Evolutionary conservation across 768 basidiomycete genomes (phyloP).

Genomic region (Agaricus subrufescens): DNA sequence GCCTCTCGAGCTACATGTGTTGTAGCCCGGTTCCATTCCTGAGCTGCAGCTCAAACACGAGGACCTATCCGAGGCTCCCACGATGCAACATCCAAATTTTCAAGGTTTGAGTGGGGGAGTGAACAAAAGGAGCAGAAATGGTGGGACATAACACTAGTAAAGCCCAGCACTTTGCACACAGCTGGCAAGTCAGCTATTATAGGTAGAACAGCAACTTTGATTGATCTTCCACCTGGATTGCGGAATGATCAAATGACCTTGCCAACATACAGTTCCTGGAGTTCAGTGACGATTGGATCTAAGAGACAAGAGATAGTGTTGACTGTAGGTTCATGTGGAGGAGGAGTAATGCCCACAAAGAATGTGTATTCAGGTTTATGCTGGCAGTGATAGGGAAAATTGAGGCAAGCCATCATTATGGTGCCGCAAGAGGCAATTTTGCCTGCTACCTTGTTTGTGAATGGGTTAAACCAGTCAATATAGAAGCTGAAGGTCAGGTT

Average conservation of each 20-base stretch:
- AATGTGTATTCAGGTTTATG: constrained; percentile 10
- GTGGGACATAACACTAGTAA: constrained; percentile 13
- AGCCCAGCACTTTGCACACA: constrained; percentile 17
- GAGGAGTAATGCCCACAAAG: constrained; percentile 19
- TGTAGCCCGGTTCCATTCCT: constrained; percentile 11
- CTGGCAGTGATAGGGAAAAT: constrained; percentile 14
- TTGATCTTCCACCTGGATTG: constrained; percentile 14
- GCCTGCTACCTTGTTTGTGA: constrained; percentile 21
- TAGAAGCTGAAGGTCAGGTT: constrained; percentile 2
- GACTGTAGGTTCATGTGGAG: constrained; percentile 17
- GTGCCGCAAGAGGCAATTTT: constrained; percentile 14
- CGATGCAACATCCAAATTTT: background rate
- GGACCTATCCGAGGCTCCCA: constrained; percentile 11
- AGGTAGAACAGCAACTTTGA: constrained; percentile 13
- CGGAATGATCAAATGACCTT: constrained; percentile 10
- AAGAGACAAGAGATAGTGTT: constrained; percentile 13
- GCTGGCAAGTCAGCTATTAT: constrained; percentile 17
- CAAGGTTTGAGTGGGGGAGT: background rate
- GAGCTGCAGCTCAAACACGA: background rate
- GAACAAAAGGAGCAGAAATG: constrained; percentile 19
- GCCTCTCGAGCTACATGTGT: constrained; percentile 13
- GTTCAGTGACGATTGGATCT: constrained; percentile 9
- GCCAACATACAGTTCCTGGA: constrained; percentile 10
- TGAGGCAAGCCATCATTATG: constrained; percentile 16
- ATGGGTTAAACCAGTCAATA: constrained; percentile 26